Evolutionary conservation across 352 stramenopile species (phyloP).

Genomic region (Pythium sukuiense): DNA sequence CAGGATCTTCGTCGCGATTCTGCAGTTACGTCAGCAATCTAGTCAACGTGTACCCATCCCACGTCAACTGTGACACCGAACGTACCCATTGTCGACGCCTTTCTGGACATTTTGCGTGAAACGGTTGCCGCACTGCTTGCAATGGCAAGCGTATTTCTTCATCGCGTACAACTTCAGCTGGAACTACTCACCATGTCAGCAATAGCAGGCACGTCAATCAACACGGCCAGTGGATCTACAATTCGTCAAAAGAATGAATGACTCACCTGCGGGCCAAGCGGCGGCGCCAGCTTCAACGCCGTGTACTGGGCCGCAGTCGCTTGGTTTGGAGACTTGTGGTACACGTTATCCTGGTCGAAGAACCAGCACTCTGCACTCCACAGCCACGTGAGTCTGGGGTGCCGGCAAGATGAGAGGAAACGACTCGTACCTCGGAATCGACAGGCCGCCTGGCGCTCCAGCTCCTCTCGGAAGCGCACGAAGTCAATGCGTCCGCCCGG

Average conservation of each 20-base stretch:
- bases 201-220: not conserved
- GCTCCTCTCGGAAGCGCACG: constrained; percentile 55
- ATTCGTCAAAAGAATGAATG: not conserved
- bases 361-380: constrained; percentile 80
- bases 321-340: constrained; percentile 39
- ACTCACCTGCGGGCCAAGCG: constrained; percentile 69
- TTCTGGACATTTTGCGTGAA: constrained; percentile 85
- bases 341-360: constrained; percentile 76
- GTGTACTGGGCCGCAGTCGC: constrained; percentile 49
- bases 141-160: constrained; percentile 82
- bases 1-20: constrained; percentile 86
- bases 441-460: constrained; percentile 48
- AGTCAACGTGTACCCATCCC: constrained; percentile 7
- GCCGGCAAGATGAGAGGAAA: not conserved
- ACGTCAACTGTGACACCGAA: not conserved
- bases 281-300: constrained; percentile 67
- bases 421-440: constrained; percentile 49
- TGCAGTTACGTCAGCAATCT: constrained; percentile 17
- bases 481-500: constrained; percentile 68
- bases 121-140: constrained; percentile 51
- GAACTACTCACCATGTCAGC: constrained; percentile 43
- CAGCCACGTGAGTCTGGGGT: not conserved
- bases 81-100: constrained; percentile 86
- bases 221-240: not conserved
- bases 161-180: constrained; percentile 84